Percentiles rank a stretch among this genome's conserved stretches.
Evolutionary conservation across 2,329 filamentous ascomycete genomes (phyloP).

Genomic region (Fusarium bactridioides): DNA sequence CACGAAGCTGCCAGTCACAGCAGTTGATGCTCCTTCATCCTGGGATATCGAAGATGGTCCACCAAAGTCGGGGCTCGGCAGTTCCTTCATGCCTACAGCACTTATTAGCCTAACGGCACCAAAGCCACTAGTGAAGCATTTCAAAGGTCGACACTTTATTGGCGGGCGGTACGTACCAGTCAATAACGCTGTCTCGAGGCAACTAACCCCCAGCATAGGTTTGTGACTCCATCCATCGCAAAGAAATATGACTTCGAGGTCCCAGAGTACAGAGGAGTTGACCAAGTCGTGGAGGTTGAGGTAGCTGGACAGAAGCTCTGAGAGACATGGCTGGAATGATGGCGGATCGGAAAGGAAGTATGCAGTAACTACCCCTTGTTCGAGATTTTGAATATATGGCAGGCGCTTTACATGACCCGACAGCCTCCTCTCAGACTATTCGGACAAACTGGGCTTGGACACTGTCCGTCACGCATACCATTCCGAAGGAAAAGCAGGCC

Average conservation of each 20-base stretch:
- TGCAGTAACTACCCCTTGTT: conserved; percentile 7
- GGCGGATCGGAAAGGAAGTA: conserved; percentile 5
- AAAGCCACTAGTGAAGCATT: conserved; percentile 86
- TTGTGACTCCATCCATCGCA: conserved; percentile 79
- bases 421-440: conserved; percentile 66
- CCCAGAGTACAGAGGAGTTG: conserved; percentile 82
- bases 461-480: conserved; percentile 62
- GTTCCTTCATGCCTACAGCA: conserved; percentile 79
- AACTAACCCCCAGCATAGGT: conserved; percentile 58
- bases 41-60: conserved; percentile 94
- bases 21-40: conserved; percentile 91
- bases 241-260: conserved; percentile 87
- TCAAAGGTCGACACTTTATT: conserved; percentile 88
- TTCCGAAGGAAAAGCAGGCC: conserved; percentile 51
- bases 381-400: conserved; percentile 4
- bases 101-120: conserved; percentile 92
- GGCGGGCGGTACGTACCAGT: conserved; percentile 73
- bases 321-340: conserved; percentile 26
- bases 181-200: background rate
- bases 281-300: conserved; percentile 85
- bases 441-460: conserved; percentile 67
- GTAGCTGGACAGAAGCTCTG: conserved; percentile 61
- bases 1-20: conserved; percentile 78
- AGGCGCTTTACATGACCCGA: conserved; percentile 56
- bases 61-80: conserved; percentile 77